Conservation (phyloP, 176 grass and related monocot genomes). For the Dendrocalamus sinicus region DNA sequence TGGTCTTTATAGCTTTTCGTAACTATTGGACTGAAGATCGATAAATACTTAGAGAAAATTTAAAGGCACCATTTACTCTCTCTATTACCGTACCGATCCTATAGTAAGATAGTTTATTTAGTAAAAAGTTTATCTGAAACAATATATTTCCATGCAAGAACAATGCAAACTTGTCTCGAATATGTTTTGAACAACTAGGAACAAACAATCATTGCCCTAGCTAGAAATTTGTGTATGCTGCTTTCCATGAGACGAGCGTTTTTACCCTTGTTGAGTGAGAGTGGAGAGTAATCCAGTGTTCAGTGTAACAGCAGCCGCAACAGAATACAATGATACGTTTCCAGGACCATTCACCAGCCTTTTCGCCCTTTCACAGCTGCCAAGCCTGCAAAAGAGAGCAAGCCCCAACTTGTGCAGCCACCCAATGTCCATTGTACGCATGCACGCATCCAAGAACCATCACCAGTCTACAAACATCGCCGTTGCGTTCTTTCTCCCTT, state of each 20-base stretch:
- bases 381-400: constrained; percentile 41
- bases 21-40: too few relatives aligned
- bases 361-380: constrained; percentile 20
- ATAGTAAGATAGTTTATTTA: background rate
- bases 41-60: too few relatives aligned
- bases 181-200: background rate
- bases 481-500: background rate
- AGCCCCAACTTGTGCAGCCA: background rate
- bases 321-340: constrained; percentile 33
- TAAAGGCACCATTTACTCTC: too few relatives aligned
- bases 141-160: background rate
- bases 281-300: background rate
- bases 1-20: too few relatives aligned
- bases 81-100: too few relatives aligned
- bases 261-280: background rate
- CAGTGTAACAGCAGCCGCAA: background rate
- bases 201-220: background rate
- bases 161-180: background rate
- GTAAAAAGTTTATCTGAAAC: background rate
- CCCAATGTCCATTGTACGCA: constrained; percentile 28
- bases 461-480: background rate
- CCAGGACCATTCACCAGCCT: constrained; percentile 25
- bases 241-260: background rate
- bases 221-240: background rate
- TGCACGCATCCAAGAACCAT: constrained; percentile 27